phyloP scores from a whole-genome alignment of 1,284 basidiomycete genomes.

The Cryptococcus amylolentus region DNA sequence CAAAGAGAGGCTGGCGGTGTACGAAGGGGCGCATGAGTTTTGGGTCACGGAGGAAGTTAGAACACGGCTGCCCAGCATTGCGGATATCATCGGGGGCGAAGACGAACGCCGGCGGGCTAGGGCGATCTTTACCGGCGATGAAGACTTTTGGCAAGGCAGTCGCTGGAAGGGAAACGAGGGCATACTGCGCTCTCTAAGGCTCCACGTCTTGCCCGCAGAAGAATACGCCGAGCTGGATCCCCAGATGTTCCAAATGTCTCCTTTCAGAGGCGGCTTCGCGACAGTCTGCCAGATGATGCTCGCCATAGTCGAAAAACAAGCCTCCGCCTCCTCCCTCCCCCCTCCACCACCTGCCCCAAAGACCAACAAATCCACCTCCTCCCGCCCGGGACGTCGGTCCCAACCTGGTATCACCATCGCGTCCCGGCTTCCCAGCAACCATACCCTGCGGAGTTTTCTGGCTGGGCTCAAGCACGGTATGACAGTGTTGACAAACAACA shows the following conservation, averaged over 20 bases:
- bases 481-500: slow-evolving; percentile 46
- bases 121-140: slow-evolving; percentile 26
- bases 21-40: slow-evolving; percentile 21
- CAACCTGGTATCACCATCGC: slow-evolving; percentile 8
- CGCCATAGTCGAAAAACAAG: slow-evolving; percentile 10
- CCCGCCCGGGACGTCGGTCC: neutral
- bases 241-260: neutral
- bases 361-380: neutral
- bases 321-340: neutral
- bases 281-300: slow-evolving; percentile 18
- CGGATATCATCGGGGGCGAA: slow-evolving; percentile 40
- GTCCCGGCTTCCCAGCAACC: slow-evolving; percentile 27
- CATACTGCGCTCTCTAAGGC: slow-evolving; percentile 21
- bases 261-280: slow-evolving; percentile 17
- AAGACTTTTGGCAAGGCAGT: slow-evolving; percentile 34
- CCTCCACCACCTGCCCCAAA: slow-evolving; percentile 3
- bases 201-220: slow-evolving; percentile 22
- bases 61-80: slow-evolving; percentile 32
- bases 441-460: slow-evolving; percentile 39
- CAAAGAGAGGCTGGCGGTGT: slow-evolving; percentile 19
- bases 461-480: slow-evolving; percentile 23
- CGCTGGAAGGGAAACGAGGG: slow-evolving; percentile 33
- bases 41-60: slow-evolving; percentile 43
- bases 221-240: slow-evolving; percentile 3
- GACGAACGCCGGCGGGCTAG: slow-evolving; percentile 28